Evolutionary conservation across 2,329 filamentous ascomycete species (phyloP).

Genomic region (Fusarium ramigenum): DNA sequence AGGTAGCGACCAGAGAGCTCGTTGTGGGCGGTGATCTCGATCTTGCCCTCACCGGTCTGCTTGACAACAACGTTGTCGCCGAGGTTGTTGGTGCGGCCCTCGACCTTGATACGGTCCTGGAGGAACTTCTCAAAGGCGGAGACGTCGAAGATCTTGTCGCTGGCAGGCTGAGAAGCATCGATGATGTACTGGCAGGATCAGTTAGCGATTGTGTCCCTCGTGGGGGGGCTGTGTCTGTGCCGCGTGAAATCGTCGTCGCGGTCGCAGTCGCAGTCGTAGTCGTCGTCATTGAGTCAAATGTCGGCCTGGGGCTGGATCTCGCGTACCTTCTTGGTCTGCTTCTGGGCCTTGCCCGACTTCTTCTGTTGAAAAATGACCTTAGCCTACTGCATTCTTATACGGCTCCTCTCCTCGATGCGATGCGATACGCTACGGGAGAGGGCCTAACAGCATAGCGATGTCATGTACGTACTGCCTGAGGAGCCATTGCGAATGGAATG

Average conservation of each 20-base stretch:
- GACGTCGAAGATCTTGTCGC: constrained; percentile 99
- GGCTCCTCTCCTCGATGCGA: constrained; percentile 29
- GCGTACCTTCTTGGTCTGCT: constrained; percentile 86
- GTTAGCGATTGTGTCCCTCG: constrained; percentile 25
- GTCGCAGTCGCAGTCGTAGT: not conserved
- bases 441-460: constrained; percentile 93
- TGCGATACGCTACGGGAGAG: constrained; percentile 35
- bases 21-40: constrained; percentile 97
- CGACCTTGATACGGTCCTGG: constrained; percentile 99
- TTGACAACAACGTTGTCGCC: constrained; percentile 91
- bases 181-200: constrained; percentile 81
- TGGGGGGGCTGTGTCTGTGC: not conserved
- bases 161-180: constrained; percentile 97
- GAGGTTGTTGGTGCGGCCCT: constrained; percentile 97
- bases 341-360: constrained; percentile 76
- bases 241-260: not conserved
- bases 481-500: constrained; percentile 75
- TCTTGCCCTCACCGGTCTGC: constrained; percentile 94
- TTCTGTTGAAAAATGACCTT: constrained; percentile 73
- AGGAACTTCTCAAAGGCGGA: constrained; percentile 99
- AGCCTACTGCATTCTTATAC: constrained; percentile 87
- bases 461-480: constrained; percentile 84
- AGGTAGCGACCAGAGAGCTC: constrained; percentile 98
- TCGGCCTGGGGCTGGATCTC: not conserved
- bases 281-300: not conserved